Conservation (phyloP, 2,329 filamentous ascomycete species). For the Aspergillus brasiliensis region DNA sequence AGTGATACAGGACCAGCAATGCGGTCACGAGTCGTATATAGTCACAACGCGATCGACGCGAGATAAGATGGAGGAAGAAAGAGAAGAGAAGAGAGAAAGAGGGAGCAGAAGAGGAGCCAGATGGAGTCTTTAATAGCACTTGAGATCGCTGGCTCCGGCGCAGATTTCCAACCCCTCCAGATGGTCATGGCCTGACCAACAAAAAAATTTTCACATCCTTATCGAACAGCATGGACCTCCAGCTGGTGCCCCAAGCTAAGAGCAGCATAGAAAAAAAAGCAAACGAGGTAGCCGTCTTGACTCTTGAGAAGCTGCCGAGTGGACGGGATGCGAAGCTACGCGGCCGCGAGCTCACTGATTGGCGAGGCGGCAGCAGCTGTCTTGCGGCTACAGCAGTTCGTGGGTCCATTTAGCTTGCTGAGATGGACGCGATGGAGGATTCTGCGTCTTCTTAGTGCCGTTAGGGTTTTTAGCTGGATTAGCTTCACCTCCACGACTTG, state of each 20-base stretch:
- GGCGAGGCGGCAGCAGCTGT: background rate
- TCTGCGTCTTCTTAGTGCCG: background rate
- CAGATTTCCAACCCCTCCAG: background rate
- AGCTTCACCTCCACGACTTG: background rate
- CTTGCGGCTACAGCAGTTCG: slow-evolving; percentile 2
- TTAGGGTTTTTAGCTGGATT: background rate
- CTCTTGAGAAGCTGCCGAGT: background rate
- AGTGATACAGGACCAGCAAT: background rate
- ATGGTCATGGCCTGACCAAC: background rate
- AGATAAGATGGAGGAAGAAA: background rate
- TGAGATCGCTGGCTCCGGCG: background rate
- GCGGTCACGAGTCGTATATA: background rate
- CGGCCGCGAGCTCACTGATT: background rate
- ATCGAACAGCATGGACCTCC: slow-evolving; percentile 6
- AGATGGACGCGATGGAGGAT: no score
- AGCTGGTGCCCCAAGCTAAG: background rate
- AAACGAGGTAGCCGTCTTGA: background rate
- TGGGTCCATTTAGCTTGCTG: background rate
- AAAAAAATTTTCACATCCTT: background rate
- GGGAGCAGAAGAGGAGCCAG: background rate
- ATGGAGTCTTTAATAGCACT: background rate
- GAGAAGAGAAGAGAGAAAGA: background rate
- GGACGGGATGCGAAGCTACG: background rate
- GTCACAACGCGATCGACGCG: slow-evolving; percentile 2
- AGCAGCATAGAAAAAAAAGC: background rate